phyloP scores from a whole-genome alignment of 2,329 filamentous ascomycete species.

The Cercospora berteroae region DNA sequence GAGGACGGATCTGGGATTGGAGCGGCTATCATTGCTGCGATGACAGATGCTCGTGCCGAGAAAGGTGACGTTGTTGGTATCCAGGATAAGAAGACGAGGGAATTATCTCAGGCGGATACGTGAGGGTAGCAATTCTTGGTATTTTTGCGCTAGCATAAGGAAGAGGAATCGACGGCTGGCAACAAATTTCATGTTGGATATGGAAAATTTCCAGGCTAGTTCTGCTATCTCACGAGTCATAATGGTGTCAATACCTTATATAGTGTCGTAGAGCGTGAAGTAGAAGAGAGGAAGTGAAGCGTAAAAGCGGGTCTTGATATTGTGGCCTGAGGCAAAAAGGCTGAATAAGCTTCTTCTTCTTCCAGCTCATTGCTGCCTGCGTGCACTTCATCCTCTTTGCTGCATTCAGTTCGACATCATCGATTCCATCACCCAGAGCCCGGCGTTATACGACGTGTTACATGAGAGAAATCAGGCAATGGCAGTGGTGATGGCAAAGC shows the following conservation, averaged over 20 bases:
- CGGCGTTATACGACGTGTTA: background rate
- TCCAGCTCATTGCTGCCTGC: background rate
- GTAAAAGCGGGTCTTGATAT: background rate
- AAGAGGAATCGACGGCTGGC: background rate
- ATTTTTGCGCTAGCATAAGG: background rate
- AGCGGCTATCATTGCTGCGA: conserved; percentile 38
- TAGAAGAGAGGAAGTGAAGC: background rate
- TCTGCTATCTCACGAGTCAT: too few species aligned
- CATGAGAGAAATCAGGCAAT: background rate
- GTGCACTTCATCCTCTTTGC: background rate
- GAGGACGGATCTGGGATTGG: conserved; percentile 45
- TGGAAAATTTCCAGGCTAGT: too few species aligned
- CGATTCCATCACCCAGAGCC: background rate
- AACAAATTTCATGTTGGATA: too few species aligned
- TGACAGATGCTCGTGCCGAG: conserved; percentile 34
- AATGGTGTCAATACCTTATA: too few species aligned
- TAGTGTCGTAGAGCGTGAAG: background rate
- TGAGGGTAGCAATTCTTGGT: background rate
- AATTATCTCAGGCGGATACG: background rate
- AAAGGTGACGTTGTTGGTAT: conserved; percentile 18
- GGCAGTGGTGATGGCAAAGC: background rate
- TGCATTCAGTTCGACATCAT: background rate
- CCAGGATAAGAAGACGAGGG: background rate
- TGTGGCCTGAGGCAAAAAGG: background rate
- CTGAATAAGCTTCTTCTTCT: background rate